phyloP scores from a whole-genome alignment of 352 stramenopile species.

The Lagenidium giganteum region DNA sequence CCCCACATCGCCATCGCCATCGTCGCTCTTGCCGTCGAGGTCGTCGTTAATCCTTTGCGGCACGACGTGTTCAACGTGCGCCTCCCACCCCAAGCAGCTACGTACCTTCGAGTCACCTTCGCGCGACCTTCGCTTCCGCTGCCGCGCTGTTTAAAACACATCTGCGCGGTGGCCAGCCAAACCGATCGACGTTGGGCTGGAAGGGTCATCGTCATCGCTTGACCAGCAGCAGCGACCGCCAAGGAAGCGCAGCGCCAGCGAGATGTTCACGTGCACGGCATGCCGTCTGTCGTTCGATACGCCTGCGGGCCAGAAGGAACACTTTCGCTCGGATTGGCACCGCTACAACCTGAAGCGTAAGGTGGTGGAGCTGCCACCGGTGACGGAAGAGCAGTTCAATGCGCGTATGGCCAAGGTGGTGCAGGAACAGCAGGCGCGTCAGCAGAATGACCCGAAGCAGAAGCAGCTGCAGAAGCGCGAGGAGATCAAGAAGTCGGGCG shows the following conservation, averaged over 20 bases:
- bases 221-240: background rate
- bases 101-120: slow-evolving; percentile 13
- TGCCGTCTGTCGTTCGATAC: slow-evolving; percentile 67
- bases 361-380: slow-evolving; percentile 89
- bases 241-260: background rate
- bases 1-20: too few species aligned
- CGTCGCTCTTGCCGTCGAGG: too few species aligned
- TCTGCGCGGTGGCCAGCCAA: background rate
- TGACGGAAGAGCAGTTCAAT: slow-evolving; percentile 87
- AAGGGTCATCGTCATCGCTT: background rate
- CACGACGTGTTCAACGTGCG: slow-evolving; percentile 1
- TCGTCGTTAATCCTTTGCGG: too few species aligned
- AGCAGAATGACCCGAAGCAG: slow-evolving; percentile 60
- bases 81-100: too few species aligned
- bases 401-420: slow-evolving; percentile 72
- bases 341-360: slow-evolving; percentile 96
- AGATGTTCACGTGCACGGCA: slow-evolving; percentile 81
- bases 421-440: slow-evolving; percentile 46
- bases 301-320: slow-evolving; percentile 70
- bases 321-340: slow-evolving; percentile 97
- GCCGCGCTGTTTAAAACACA: background rate
- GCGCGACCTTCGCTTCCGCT: slow-evolving; percentile 3
- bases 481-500: slow-evolving; percentile 56
- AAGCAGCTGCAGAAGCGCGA: slow-evolving; percentile 67
- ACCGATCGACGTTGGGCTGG: background rate